phyloP scores from a whole-genome alignment of 1,284 basidiomycete species.

The Boletus semigastroideus region DNA sequence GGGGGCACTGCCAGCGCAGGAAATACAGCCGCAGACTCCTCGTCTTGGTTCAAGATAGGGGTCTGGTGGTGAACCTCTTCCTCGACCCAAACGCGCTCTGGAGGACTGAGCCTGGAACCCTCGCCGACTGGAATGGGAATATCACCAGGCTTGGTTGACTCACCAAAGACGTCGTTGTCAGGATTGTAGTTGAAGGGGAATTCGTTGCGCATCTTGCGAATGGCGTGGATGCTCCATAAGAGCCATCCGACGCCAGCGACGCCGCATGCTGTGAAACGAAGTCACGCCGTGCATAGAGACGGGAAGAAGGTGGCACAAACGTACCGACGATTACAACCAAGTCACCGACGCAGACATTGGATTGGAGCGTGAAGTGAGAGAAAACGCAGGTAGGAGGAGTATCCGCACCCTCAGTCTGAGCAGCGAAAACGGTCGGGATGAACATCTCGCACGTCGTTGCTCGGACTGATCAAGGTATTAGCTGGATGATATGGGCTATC shows the following conservation, averaged over 20 bases:
- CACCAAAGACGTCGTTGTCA: slow-evolving; percentile 1
- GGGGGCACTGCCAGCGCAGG: slow-evolving; percentile 1
- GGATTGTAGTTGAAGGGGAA: slow-evolving; percentile 9
- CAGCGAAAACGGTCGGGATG: neutral
- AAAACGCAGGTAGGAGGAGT: neutral
- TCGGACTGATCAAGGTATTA: neutral
- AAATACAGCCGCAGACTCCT: neutral
- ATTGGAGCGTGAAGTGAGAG: slow-evolving; percentile 10
- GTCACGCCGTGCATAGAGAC: neutral
- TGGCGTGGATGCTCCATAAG: slow-evolving; percentile 19
- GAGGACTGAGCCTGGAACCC: slow-evolving; percentile 1
- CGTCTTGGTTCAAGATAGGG: neutral
- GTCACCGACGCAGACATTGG: slow-evolving; percentile 23
- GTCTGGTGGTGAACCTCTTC: neutral
- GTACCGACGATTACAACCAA: slow-evolving; percentile 23
- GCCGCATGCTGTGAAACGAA: slow-evolving; percentile 10
- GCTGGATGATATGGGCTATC: neutral
- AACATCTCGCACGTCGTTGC: slow-evolving; percentile 10
- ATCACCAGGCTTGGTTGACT: neutral
- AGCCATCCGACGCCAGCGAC: slow-evolving; percentile 23
- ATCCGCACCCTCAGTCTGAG: neutral
- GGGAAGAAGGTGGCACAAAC: neutral
- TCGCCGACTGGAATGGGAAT: neutral
- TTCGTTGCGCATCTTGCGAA: slow-evolving; percentile 20
- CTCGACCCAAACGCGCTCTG: slow-evolving; percentile 6